Evolutionary conservation across 139 green algal genomes (phyloP).

Genomic region (Chlorella sp.): DNA sequence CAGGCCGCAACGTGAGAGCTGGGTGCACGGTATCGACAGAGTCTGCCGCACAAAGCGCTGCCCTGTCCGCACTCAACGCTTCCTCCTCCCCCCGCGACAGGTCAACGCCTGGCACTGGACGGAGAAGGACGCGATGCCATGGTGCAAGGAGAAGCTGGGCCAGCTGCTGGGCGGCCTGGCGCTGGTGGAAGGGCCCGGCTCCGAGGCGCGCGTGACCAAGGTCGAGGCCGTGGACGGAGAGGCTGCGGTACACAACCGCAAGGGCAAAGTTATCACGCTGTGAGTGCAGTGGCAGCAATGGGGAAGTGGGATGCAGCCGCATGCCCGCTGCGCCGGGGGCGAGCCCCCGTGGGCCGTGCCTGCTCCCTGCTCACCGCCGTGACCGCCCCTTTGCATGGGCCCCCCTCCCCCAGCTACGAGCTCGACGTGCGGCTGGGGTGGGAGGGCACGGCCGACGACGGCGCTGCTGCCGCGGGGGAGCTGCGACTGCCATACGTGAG

Average conservation of each 20-base stretch:
- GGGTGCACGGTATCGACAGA: too few relatives aligned
- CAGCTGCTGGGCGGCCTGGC: constrained; percentile 61
- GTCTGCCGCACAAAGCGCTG: too few relatives aligned
- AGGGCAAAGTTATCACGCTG: constrained; percentile 85
- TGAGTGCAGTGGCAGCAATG: too few relatives aligned
- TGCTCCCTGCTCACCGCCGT: background rate
- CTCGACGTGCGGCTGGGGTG: constrained; percentile 73
- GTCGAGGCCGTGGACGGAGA: constrained; percentile 49
- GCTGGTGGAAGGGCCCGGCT: too few relatives aligned
- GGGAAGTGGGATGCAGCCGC: too few relatives aligned
- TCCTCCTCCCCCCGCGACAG: too few relatives aligned
- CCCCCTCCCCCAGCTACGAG: constrained; percentile 61
- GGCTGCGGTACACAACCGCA: constrained; percentile 85
- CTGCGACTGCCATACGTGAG: constrained; percentile 49
- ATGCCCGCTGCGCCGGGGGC: too few relatives aligned
- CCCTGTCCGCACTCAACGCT: too few relatives aligned
- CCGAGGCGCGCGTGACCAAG: constrained; percentile 13
- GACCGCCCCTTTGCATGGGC: background rate
- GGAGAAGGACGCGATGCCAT: constrained; percentile 78
- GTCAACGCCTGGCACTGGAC: constrained; percentile 90
- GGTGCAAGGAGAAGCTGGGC: constrained; percentile 60
- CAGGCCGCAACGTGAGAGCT: too few relatives aligned
- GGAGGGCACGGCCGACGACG: constrained; percentile 38
- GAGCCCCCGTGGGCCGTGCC: too few relatives aligned
- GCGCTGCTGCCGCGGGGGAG: constrained; percentile 15